Percentiles rank a stretch among this genome's conserved stretches.
Evolutionary conservation across 2,329 filamentous ascomycete genomes (phyloP).

Genomic region (Trichophyton rubrum): DNA sequence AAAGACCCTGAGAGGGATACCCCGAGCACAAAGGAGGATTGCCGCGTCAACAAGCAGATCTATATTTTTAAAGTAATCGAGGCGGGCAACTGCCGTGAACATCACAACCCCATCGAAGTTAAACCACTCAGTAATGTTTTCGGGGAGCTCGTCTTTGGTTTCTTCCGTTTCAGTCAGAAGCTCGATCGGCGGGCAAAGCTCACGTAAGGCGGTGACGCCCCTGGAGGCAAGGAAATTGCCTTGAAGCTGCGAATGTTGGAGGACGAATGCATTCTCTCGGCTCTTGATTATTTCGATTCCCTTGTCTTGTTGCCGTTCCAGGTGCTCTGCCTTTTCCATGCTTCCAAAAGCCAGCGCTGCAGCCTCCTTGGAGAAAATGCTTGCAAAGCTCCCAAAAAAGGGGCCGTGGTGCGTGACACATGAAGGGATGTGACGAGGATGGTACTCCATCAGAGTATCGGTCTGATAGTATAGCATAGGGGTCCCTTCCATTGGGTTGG

Average conservation of each 20-base stretch:
- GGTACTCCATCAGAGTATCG: background rate
- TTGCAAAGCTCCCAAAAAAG: background rate
- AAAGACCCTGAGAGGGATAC: background rate
- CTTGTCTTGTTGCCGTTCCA: background rate
- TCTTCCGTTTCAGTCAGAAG: background rate
- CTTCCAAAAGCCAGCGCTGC: background rate
- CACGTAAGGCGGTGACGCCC: background rate
- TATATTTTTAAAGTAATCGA: conserved; percentile 1
- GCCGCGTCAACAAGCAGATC: conserved; percentile 2
- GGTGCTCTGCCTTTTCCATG: conserved; percentile 1
- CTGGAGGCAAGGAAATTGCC: background rate
- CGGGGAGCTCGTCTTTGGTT: background rate
- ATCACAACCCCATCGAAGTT: background rate
- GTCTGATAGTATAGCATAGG: background rate
- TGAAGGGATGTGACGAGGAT: background rate
- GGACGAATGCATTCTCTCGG: background rate
- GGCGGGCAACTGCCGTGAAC: background rate
- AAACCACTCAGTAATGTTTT: background rate
- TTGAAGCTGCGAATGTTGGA: background rate
- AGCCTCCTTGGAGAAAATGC: background rate
- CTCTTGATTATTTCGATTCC: background rate
- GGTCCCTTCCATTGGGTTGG: background rate
- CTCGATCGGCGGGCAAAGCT: background rate
- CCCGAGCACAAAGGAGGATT: background rate
- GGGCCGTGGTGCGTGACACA: background rate